Conservation (phyloP, 2,329 filamentous ascomycete genomes). For the Blumeria graminis region DNA sequence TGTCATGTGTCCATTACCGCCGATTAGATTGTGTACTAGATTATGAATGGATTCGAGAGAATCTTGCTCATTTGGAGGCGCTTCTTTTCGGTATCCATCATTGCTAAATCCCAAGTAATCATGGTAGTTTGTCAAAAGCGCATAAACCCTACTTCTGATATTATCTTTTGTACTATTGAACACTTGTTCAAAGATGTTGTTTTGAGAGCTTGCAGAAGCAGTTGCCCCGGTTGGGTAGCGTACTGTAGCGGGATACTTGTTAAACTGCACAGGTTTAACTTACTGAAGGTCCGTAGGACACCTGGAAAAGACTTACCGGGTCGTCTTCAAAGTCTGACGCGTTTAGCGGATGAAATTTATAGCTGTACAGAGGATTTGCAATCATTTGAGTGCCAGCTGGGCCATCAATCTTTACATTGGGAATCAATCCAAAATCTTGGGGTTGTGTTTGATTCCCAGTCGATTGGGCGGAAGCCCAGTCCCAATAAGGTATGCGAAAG, state of each 20-base stretch:
- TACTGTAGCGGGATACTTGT: constrained; percentile 33
- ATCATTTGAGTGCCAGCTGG: constrained; percentile 21
- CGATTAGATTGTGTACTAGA: constrained; percentile 33
- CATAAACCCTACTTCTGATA: constrained; percentile 39
- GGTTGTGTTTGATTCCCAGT: not conserved
- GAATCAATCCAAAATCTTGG: constrained; percentile 21
- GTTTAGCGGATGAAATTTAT: constrained; percentile 21
- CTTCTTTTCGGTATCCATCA: not conserved
- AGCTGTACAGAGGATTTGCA: constrained; percentile 29
- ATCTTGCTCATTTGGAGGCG: constrained; percentile 21
- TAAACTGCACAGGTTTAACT: constrained; percentile 21
- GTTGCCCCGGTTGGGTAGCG: constrained; percentile 23
- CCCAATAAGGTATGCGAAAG: constrained; percentile 1
- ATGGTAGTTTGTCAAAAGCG: constrained; percentile 40
- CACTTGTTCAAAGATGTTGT: constrained; percentile 27
- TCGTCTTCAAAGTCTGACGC: constrained; percentile 28
- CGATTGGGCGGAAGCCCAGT: constrained; percentile 8
- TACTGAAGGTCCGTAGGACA: not conserved
- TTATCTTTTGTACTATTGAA: constrained; percentile 27
- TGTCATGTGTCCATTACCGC: constrained; percentile 26
- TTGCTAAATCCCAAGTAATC: constrained; percentile 25
- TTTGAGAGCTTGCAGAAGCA: constrained; percentile 28
- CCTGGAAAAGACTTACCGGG: constrained; percentile 24
- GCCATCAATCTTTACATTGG: constrained; percentile 25
- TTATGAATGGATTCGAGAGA: constrained; percentile 43